A percentile compares a stretch with the other conserved stretches of the same genome.
These are phyloP conservation scores for Coprinopsis marcescibilis DNA, from an alignment of 768 basidiomycete species.

Conservation along the genomic window DNA sequence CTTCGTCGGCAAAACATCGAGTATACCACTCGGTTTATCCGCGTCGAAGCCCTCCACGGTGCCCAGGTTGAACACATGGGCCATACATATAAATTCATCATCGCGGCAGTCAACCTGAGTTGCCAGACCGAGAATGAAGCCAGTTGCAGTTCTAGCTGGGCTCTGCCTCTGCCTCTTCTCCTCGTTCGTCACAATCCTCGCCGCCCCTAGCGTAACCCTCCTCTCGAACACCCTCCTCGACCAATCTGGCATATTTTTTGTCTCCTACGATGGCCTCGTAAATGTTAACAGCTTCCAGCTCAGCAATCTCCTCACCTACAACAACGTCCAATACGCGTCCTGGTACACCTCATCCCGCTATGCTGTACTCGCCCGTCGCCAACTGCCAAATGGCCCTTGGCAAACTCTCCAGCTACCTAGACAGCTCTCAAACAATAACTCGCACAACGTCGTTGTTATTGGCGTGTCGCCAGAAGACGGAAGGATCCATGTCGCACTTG, in stretches of 20 bases:
- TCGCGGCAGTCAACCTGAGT: background rate
- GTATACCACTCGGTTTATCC: background rate
- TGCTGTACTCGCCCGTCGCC: constrained; percentile 35
- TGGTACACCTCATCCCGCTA: constrained; percentile 40
- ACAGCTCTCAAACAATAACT: constrained; percentile 34
- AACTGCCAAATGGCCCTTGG: constrained; percentile 36
- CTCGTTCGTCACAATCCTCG: constrained; percentile 14
- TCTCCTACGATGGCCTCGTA: constrained; percentile 42
- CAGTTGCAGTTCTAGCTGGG: background rate
- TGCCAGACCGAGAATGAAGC: no score
- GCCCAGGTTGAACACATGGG: background rate
- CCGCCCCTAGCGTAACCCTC: constrained; percentile 37
- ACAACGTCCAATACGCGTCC: constrained; percentile 36
- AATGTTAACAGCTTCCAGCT: constrained; percentile 44
- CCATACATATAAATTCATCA: background rate
- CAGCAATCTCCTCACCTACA: constrained; percentile 34
- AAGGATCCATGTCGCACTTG: constrained; percentile 41
- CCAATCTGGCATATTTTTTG: constrained; percentile 35
- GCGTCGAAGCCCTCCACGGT: background rate
- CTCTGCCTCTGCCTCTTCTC: no score
- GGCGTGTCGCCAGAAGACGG: constrained; percentile 41
- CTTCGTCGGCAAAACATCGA: background rate
- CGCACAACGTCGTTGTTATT: constrained; percentile 39
- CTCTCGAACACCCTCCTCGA: constrained; percentile 34
- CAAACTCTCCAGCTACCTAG: constrained; percentile 37